Conservation (phyloP, 805 yeast genomes). For the Kuraishia floccosa region DNA sequence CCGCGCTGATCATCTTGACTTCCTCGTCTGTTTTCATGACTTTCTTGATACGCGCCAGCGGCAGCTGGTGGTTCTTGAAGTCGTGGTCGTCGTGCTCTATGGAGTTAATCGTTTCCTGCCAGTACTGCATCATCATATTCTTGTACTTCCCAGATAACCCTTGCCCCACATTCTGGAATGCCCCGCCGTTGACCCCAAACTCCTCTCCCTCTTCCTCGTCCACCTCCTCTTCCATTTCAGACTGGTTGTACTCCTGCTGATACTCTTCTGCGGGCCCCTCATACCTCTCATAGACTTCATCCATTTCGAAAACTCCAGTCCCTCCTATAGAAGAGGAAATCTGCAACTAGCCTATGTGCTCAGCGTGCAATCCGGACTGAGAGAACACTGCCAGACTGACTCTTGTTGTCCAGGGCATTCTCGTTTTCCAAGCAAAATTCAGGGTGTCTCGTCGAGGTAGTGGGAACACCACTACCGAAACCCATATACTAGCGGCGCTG, state of each 20-base stretch:
- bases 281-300: constrained; percentile 13
- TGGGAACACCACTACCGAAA: too few relatives aligned
- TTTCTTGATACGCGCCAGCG: constrained; percentile 91
- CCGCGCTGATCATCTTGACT: constrained; percentile 95
- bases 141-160: constrained; percentile 76
- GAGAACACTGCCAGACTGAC: too few relatives aligned
- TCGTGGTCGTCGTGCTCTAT: constrained; percentile 85
- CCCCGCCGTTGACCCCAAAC: constrained; percentile 21
- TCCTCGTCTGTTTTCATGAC: constrained; percentile 98
- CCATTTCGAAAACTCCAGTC: constrained; percentile 8
- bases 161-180: constrained; percentile 74
- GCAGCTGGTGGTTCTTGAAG: constrained; percentile 89
- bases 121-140: constrained; percentile 87
- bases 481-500: too few relatives aligned
- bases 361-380: too few relatives aligned
- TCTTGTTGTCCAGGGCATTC: too few relatives aligned
- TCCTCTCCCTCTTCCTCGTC: constrained; percentile 23
- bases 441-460: too few relatives aligned
- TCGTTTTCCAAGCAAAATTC: too few relatives aligned
- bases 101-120: constrained; percentile 92
- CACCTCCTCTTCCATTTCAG: constrained; percentile 18
- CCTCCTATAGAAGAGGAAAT: too few relatives aligned
- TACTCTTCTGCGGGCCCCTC: constrained; percentile 19
- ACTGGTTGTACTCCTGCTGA: constrained; percentile 5
- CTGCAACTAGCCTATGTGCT: too few relatives aligned